Percentiles rank a stretch among this genome's conserved stretches.
Evolutionary conservation across 2,329 filamentous ascomycete genomes (phyloP).

Genomic region (Neopestalotiopsis sp.): DNA sequence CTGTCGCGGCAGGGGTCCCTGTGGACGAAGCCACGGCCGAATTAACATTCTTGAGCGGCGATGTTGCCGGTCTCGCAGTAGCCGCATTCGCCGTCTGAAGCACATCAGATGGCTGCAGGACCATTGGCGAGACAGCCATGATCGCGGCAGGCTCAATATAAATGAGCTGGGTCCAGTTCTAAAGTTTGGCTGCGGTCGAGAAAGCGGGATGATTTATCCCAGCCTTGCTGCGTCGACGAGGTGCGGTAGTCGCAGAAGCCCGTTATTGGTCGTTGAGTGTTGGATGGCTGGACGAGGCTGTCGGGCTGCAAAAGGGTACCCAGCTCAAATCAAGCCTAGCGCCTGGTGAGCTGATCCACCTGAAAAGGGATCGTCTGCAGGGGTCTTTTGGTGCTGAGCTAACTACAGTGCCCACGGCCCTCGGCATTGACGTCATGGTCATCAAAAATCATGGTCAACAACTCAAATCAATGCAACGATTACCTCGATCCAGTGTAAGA

Average conservation of each 20-base stretch:
- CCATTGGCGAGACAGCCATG: conserved; percentile 40
- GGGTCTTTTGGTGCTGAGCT: background rate
- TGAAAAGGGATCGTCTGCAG: background rate
- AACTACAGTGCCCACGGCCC: background rate
- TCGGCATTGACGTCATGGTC: conserved; percentile 15
- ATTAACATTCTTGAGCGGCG: conserved; percentile 49
- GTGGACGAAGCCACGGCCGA: conserved; percentile 49
- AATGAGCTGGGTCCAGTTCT: background rate
- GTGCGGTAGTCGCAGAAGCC: background rate
- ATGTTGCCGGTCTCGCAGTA: conserved; percentile 42
- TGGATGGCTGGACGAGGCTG: conserved; percentile 4
- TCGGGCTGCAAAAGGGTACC: conserved; percentile 2
- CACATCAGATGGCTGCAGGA: conserved; percentile 34
- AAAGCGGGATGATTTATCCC: conserved; percentile 20
- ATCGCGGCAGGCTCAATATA: conserved; percentile 13
- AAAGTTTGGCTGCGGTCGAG: conserved; percentile 10
- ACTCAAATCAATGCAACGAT: background rate
- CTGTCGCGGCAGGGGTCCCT: conserved; percentile 46
- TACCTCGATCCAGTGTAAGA: background rate
- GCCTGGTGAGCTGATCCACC: background rate
- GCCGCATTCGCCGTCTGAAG: conserved; percentile 29
- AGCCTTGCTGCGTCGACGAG: conserved; percentile 21
- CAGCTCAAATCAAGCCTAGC: conserved; percentile 7
- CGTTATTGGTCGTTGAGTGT: background rate
- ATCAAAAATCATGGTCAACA: background rate